Evolutionary conservation across 2,329 filamentous ascomycete genomes (phyloP).

Genomic region (Venturia oleaginea): DNA sequence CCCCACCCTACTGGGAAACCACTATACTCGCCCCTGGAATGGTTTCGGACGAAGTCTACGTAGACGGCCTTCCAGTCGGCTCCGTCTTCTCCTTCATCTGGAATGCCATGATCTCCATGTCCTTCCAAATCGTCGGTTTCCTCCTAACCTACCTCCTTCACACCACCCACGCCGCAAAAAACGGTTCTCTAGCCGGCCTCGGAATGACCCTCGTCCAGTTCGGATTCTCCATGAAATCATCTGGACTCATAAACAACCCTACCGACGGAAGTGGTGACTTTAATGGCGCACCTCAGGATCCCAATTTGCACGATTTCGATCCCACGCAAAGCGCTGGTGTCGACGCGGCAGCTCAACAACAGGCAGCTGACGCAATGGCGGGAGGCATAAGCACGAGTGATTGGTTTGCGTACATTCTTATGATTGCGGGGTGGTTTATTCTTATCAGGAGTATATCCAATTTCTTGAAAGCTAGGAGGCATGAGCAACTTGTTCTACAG

Average conservation of each 20-base stretch:
- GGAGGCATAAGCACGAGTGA: constrained; percentile 64
- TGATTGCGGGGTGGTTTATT: constrained; percentile 98
- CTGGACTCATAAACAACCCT: constrained; percentile 18
- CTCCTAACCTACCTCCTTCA: constrained; percentile 95
- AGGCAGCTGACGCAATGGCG: constrained; percentile 29
- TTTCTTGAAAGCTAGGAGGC: constrained; percentile 75
- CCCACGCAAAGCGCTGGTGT: constrained; percentile 38
- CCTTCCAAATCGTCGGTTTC: constrained; percentile 94
- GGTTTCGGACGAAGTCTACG: constrained; percentile 89
- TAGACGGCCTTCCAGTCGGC: constrained; percentile 89
- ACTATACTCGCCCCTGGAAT: constrained; percentile 91
- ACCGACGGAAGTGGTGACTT: constrained; percentile 36
- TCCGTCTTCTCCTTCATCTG: constrained; percentile 80
- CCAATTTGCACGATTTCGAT: constrained; percentile 84
- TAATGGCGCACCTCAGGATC: constrained; percentile 65
- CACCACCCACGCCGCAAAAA: constrained; percentile 96
- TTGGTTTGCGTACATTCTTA: constrained; percentile 84
- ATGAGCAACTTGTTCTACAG: constrained; percentile 87
- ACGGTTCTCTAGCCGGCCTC: constrained; percentile 87
- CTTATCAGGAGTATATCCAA: constrained; percentile 89
- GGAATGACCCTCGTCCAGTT: constrained; percentile 95
- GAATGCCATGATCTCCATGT: constrained; percentile 96
- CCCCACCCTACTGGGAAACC: constrained; percentile 98
- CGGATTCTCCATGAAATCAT: constrained; percentile 85
- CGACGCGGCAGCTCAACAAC: constrained; percentile 20